These are phyloP conservation scores for Arthrocladium fulminans DNA, from an alignment of 2,329 filamentous ascomycete genomes.

Conservation along the genomic window DNA sequence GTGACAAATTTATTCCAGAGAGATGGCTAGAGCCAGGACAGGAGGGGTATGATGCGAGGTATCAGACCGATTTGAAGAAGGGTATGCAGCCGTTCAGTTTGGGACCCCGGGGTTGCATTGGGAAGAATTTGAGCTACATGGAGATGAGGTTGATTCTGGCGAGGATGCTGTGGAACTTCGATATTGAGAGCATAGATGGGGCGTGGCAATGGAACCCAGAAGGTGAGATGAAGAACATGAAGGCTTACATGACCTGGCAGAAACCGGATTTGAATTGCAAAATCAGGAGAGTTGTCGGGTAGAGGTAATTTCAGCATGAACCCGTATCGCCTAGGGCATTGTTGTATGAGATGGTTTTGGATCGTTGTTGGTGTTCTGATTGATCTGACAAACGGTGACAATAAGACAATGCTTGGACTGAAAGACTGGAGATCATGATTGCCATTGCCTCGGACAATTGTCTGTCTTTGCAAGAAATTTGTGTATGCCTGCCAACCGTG, in stretches of 20 bases:
- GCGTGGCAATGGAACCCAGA: constrained; percentile 11
- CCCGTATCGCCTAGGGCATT: too few relatives aligned
- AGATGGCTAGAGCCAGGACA: constrained; percentile 9
- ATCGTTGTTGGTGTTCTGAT: too few relatives aligned
- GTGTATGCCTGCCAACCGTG: neutral
- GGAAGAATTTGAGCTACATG: constrained; percentile 38
- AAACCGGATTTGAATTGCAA: constrained; percentile 12
- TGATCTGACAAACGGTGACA: neutral
- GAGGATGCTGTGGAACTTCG: constrained; percentile 43
- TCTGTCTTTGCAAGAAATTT: neutral
- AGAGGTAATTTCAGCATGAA: too few relatives aligned
- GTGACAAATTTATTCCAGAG: constrained; percentile 16
- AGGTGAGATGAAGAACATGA: constrained; percentile 13
- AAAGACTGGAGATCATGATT: neutral
- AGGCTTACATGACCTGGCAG: constrained; percentile 11
- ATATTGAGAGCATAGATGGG: constrained; percentile 22
- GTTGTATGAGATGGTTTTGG: too few relatives aligned
- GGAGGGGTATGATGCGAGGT: neutral
- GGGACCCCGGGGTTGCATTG: neutral
- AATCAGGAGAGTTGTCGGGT: constrained; percentile 1
- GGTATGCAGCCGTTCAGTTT: neutral
- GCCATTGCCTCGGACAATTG: neutral
- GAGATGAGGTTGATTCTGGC: constrained; percentile 45
- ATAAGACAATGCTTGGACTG: neutral
- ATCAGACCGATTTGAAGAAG: neutral